Evolutionary conservation across 495 filamentous ascomycete species (phyloP), one percentile per base, ranked within the genome.

Genomic region (Xylaria venustula): DNA sequence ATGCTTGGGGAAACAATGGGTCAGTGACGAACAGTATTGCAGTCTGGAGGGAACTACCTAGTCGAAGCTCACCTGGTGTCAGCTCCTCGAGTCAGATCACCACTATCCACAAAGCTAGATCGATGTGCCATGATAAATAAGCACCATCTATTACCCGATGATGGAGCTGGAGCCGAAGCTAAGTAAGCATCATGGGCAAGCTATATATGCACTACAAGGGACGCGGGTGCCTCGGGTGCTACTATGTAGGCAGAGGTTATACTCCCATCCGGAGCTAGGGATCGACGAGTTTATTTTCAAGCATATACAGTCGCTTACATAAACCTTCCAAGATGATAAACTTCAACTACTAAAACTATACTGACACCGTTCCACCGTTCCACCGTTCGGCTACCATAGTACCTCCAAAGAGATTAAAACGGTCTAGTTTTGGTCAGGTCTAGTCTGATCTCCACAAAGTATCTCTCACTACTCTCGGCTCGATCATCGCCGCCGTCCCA

Each of bases 401-500:
- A n/a, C n/a, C n/a, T n/a, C n/a, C n/a, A n/a, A n/a, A n/a, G n/a
- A n/a, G n/a, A n/a, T n/a, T n/a, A n/a, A n/a, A n/a, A n/a, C n/a
- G n/a, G n/a, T n/a, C n/a, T n/a, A n/a, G n/a, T 45, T 32, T n/a
- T 41, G 5, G 36, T 34, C 7, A 8, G 8, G 7, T 20, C 41
- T 56, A 48, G 0, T 40, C 28, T 3, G 20, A 8, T 50, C 46
- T 42, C 23, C 20, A 28, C 45, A 58, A n/a, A 15, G 8, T 36
- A 40, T 58, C 40, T 49, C 34, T 12, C 20, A 77, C 59, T 1
- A 62, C 69, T 11, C 68, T 54, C 15, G 69, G 68, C 7, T 67
- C 70, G 2, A 78, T 54, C 28, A 66, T 61, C 9, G 65, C 45
- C 4, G 63, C 76, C 41, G 55, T 25, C 1, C 69, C 71, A 30